A percentile compares a stretch with the other conserved stretches of the same genome.
These are phyloP conservation scores for Ampelomyces quisqualis DNA, from an alignment of 2,329 filamentous ascomycete species.

Conservation along the genomic window DNA sequence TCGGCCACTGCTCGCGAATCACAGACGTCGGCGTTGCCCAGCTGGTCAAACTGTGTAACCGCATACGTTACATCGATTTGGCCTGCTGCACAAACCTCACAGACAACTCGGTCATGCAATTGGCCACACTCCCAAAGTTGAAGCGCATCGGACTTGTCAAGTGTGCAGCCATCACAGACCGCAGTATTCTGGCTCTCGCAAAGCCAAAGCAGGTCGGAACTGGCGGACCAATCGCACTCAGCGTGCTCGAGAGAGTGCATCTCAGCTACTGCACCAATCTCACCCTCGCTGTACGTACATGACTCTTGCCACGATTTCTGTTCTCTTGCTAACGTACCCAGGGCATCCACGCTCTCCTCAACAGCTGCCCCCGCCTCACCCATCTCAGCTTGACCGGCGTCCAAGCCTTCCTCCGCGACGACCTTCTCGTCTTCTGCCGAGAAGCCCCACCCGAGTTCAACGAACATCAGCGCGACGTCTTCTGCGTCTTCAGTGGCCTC, in stretches of 20 bases:
- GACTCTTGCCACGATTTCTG: neutral
- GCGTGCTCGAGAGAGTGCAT: conserved; percentile 85
- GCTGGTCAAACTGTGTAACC: conserved; percentile 81
- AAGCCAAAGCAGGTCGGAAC: conserved; percentile 59
- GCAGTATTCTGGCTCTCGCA: conserved; percentile 81
- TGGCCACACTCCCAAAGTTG: conserved; percentile 86
- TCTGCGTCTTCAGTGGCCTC: conserved; percentile 92
- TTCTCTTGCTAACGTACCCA: conserved; percentile 42
- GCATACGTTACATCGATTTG: conserved; percentile 95
- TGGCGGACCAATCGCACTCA: conserved; percentile 60
- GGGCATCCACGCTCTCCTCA: conserved; percentile 88
- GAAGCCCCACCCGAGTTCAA: conserved; percentile 92
- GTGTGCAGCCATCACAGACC: conserved; percentile 85
- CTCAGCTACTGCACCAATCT: conserved; percentile 90
- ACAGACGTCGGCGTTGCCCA: conserved; percentile 85
- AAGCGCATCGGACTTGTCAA: conserved; percentile 95
- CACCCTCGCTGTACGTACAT: conserved; percentile 68
- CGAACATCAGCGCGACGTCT: conserved; percentile 89
- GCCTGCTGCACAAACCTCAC: conserved; percentile 92
- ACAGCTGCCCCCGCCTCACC: conserved; percentile 87
- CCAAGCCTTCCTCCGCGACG: conserved; percentile 81
- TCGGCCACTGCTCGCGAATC: conserved; percentile 89
- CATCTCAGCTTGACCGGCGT: conserved; percentile 95
- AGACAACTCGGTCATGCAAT: conserved; percentile 77
- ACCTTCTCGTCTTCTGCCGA: conserved; percentile 82